phyloP scores from a whole-genome alignment of 257 asterid species.

The Nicotiana noctiflora region DNA sequence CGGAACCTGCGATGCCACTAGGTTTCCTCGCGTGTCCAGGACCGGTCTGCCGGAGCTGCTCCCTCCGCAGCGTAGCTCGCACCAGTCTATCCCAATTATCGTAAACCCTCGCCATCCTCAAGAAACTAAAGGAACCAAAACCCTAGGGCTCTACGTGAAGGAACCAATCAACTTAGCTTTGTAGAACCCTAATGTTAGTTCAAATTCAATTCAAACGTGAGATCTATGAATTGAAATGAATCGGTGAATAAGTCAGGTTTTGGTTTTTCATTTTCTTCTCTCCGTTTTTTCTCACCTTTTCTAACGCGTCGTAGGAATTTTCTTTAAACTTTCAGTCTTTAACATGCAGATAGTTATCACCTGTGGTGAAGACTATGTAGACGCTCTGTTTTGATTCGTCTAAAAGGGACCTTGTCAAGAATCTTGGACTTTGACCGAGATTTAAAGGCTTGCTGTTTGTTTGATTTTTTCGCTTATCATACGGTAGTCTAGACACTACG shows the following conservation, averaged over 20 bases:
- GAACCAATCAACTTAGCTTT: background rate
- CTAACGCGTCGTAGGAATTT: constrained; percentile 6
- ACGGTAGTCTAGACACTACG: background rate
- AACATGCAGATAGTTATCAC: background rate
- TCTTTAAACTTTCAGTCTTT: background rate
- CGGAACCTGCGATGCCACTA: constrained; percentile 87
- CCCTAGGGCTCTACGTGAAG: background rate
- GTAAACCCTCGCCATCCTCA: constrained; percentile 57
- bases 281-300: background rate
- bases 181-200: constrained; percentile 2
- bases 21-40: constrained; percentile 63
- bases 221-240: background rate
- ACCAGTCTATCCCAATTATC: constrained; percentile 84
- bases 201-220: background rate
- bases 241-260: background rate
- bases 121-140: background rate
- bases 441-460: background rate
- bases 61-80: constrained; percentile 62
- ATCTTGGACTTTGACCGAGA: background rate
- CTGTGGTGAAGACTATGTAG: background rate
- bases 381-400: background rate
- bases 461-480: background rate
- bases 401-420: background rate
- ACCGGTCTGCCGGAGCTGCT: constrained; percentile 39
- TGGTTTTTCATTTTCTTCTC: background rate